Evolutionary conservation across 2,329 filamentous ascomycete genomes (phyloP), one percentile per base, ranked within the genome.

Genomic region (Diaporthe sp.): DNA sequence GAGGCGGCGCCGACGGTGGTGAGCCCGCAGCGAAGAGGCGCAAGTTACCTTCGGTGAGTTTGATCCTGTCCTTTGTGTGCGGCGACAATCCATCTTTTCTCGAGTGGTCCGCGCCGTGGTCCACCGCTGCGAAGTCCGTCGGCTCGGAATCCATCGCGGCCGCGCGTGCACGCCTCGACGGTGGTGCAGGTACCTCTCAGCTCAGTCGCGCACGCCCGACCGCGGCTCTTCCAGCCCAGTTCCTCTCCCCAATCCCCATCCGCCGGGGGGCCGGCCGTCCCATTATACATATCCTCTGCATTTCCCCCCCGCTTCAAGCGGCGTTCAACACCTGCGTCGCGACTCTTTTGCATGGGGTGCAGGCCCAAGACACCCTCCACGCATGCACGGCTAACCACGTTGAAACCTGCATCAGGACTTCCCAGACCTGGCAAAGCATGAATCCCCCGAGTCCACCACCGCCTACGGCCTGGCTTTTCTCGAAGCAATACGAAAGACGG

Each of bases 381-480:
- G 49, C 46, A 28, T 51, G 31, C 42, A 25, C 59, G 44, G 61
- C 75, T 76, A 57, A 76, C 73, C 61, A 42, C 17, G 49, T 65
- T 72, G 61, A 73, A 49, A 57, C 68, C 25, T 58, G 46, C 55
- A 51, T 46, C 77, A 85, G 81, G 84, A 86, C 77, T 89, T 87
- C 78, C 75, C 75, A 34, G 87, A 90, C 77, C 83, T 90, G 39
- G 82, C 85, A 65, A 85, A 88, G 74, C 87, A 87, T 78, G 94
- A 96, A 84, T 92, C 90, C 22, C 84, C 86, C 72, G 92, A 94
- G 82, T 92, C 92, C 22, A 96, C 94, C 3, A 92, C 92, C 19
- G 89, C 92, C 73, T 90, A 92, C 80, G 95, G 95, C 51, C 85
- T 94, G 79, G 90, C 89, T 78, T 94, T 97, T 81, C 86, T 97